A percentile compares a stretch with the other conserved stretches of the same genome.
These are phyloP conservation scores for Annulohypoxylon truncatum DNA, from an alignment of 2,329 filamentous ascomycete genomes.

Conservation along the genomic window DNA sequence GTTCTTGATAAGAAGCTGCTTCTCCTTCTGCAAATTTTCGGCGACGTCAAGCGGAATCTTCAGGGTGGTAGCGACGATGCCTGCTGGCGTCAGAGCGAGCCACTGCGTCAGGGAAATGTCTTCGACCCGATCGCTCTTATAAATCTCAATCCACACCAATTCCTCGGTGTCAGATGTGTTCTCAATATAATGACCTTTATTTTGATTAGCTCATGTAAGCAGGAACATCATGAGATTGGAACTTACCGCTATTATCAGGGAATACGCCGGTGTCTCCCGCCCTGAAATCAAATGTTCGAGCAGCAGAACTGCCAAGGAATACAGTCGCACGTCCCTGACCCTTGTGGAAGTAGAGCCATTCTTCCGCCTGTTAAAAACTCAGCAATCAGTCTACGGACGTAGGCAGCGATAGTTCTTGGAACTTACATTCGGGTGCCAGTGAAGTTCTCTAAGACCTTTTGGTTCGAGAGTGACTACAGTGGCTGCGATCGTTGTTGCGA, in stretches of 20 bases:
- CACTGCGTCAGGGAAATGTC: slow-evolving; percentile 76
- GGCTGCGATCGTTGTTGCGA: slow-evolving; percentile 73
- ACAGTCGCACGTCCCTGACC: slow-evolving; percentile 71
- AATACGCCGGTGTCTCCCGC: slow-evolving; percentile 77
- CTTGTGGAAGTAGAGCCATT: slow-evolving; percentile 78
- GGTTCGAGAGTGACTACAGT: slow-evolving; percentile 73
- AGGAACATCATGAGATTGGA: neutral
- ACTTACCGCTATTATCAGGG: slow-evolving; percentile 70
- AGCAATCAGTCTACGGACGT: neutral
- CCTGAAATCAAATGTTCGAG: slow-evolving; percentile 74
- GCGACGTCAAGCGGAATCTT: slow-evolving; percentile 69
- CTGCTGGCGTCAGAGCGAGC: slow-evolving; percentile 73
- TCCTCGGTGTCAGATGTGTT: slow-evolving; percentile 73
- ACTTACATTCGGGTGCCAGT: slow-evolving; percentile 76
- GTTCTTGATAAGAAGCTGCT: slow-evolving; percentile 64
- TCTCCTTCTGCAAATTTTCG: slow-evolving; percentile 70
- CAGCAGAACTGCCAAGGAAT: slow-evolving; percentile 69
- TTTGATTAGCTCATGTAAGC: slow-evolving; percentile 5
- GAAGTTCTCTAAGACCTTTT: slow-evolving; percentile 71
- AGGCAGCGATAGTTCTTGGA: neutral
- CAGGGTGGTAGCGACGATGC: slow-evolving; percentile 69
- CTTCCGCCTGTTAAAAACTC: slow-evolving; percentile 63
- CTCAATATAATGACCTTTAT: slow-evolving; percentile 71
- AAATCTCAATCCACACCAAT: slow-evolving; percentile 75
- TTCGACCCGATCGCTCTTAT: slow-evolving; percentile 73